Evolutionary conservation across 1,284 basidiomycete genomes (phyloP).

Genomic region (Mycena citricolor): DNA sequence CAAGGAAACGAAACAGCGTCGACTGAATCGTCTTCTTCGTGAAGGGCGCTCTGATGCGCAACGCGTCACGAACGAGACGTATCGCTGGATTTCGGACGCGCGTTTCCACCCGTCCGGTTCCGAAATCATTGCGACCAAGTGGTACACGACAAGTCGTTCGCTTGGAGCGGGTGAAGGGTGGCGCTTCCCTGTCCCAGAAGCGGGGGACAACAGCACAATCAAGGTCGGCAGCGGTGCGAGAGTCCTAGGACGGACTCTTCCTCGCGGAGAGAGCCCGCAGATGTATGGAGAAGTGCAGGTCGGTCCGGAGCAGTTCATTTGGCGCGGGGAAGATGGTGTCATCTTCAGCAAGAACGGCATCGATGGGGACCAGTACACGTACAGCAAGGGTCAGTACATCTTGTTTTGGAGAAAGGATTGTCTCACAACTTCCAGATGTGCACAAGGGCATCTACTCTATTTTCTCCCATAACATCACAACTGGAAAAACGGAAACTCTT

Average conservation of each 20-base stretch:
- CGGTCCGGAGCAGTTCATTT: conserved; percentile 69
- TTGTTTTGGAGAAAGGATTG: neutral
- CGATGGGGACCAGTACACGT: conserved; percentile 50
- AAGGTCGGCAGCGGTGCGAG: conserved; percentile 51
- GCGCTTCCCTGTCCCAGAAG: conserved; percentile 53
- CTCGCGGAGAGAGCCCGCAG: conserved; percentile 55
- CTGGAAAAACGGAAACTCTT: conserved; percentile 47
- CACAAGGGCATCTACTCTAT: conserved; percentile 72
- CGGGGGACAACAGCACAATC: conserved; percentile 32
- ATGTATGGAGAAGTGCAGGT: conserved; percentile 68
- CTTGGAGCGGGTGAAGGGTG: conserved; percentile 72
- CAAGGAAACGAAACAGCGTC: conserved; percentile 49
- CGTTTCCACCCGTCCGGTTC: conserved; percentile 66
- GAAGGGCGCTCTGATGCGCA: conserved; percentile 59
- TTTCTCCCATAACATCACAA: conserved; percentile 60
- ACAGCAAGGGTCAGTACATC: conserved; percentile 58
- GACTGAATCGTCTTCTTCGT: conserved; percentile 46
- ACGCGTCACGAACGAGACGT: conserved; percentile 73
- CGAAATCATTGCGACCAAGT: conserved; percentile 69
- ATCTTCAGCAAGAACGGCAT: conserved; percentile 65
- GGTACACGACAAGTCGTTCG: conserved; percentile 63
- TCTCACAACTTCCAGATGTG: conserved; percentile 46
- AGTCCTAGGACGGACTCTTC: conserved; percentile 54
- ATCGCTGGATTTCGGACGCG: conserved; percentile 64
- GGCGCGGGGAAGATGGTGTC: conserved; percentile 54